A percentile compares a stretch with the other conserved stretches of the same genome.
These are phyloP conservation scores for Verbascum thapsus DNA, from an alignment of 257 asterid genomes.

Conservation along the genomic window DNA sequence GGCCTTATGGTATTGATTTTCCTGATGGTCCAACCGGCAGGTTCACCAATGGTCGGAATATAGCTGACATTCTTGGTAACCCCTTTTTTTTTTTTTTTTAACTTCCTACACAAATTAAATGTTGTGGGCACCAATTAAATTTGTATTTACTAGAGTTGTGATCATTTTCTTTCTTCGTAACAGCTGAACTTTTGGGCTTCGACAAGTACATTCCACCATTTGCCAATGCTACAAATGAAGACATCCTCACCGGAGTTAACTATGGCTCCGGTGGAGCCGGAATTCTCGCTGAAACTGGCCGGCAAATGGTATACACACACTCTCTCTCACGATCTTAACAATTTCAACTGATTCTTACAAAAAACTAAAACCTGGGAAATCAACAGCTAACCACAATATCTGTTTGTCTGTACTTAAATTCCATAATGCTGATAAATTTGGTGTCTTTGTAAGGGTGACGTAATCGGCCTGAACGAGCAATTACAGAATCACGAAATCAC, in stretches of 20 bases:
- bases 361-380: too few relatives aligned
- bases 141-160: background rate
- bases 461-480: constrained; percentile 36
- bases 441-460: constrained; percentile 25
- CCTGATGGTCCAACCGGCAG: constrained; percentile 36
- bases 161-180: background rate
- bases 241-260: constrained; percentile 50
- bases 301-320: background rate
- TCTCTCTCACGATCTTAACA: constrained; percentile 1
- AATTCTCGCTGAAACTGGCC: constrained; percentile 41
- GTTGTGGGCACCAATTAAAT: too few relatives aligned
- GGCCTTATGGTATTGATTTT: constrained; percentile 46
- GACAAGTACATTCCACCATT: constrained; percentile 45
- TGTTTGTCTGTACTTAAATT: too few relatives aligned
- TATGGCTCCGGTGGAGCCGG: constrained; percentile 68
- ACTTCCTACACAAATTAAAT: too few relatives aligned
- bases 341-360: too few relatives aligned
- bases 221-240: constrained; percentile 37
- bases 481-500: constrained; percentile 29
- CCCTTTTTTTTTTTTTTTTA: too few relatives aligned
- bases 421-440: background rate
- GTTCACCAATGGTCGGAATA: constrained; percentile 35
- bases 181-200: constrained; percentile 60
- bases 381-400: too few relatives aligned
- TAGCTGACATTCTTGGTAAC: constrained; percentile 28